These are phyloP conservation scores for Hypoxylon trugodes DNA, from an alignment of 495 filamentous ascomycete species.

Conservation along the genomic window DNA sequence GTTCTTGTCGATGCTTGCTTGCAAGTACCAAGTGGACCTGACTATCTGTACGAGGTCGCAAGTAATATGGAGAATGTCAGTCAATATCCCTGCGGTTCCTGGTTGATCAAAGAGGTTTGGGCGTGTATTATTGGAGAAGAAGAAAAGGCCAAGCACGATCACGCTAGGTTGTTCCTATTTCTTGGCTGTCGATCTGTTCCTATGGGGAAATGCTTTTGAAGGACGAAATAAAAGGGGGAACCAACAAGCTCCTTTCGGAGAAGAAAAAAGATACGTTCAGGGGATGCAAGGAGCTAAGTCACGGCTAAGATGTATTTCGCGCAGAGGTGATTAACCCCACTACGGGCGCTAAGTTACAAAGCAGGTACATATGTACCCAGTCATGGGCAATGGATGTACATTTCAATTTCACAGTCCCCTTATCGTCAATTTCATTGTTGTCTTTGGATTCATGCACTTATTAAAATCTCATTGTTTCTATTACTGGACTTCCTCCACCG, in stretches of 20 bases:
- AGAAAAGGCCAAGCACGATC: conserved; percentile 35
- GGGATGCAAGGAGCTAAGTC: conserved; percentile 1
- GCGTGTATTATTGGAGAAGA: conserved; percentile 27
- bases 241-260: conserved; percentile 15
- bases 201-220: conserved; percentile 23
- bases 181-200: conserved; percentile 27
- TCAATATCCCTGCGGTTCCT: conserved; percentile 34
- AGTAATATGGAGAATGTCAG: conserved; percentile 34
- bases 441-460: not conserved
- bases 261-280: conserved; percentile 7
- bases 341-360: not conserved
- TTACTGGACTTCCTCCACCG: not conserved
- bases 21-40: conserved; percentile 21
- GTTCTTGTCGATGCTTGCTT: conserved; percentile 35
- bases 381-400: too few relatives aligned
- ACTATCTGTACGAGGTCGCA: conserved; percentile 30
- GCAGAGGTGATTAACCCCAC: not conserved
- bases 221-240: conserved; percentile 35
- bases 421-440: not conserved
- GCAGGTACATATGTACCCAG: not conserved
- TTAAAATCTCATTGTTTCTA: not conserved
- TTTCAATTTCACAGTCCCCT: conserved; percentile 1
- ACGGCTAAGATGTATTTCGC: not conserved
- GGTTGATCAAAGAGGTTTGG: conserved; percentile 31
- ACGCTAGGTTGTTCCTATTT: conserved; percentile 29